Percentiles rank a stretch among this genome's conserved stretches.
These are phyloP conservation scores for Penicillium rolfsii DNA, from an alignment of 2,329 filamentous ascomycete genomes.

Conservation along the genomic window DNA sequence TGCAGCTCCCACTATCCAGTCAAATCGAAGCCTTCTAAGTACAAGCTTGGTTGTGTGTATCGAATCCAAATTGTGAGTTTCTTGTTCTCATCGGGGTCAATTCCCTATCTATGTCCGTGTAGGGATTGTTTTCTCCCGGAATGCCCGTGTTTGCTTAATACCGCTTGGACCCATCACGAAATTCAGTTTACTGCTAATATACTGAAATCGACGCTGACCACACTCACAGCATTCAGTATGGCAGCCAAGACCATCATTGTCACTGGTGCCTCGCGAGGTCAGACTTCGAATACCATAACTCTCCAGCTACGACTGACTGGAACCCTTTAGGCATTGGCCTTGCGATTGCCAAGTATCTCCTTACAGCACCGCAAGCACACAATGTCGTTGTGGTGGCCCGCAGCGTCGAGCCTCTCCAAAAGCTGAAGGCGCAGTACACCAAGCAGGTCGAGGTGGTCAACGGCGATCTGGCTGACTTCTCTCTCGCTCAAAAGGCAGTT, in stretches of 20 bases:
- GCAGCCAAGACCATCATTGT: conserved; percentile 70
- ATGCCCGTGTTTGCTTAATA: background rate
- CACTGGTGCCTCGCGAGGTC: conserved; percentile 67
- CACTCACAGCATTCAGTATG: conserved; percentile 38
- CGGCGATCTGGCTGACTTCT: conserved; percentile 61
- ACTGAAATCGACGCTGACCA: conserved; percentile 9
- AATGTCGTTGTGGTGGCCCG: conserved; percentile 64
- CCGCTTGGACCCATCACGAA: background rate
- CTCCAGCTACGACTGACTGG: conserved; percentile 4
- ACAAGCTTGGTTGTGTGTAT: background rate
- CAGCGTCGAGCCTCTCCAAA: conserved; percentile 56
- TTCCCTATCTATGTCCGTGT: too few relatives aligned
- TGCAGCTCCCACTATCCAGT: conserved; percentile 4
- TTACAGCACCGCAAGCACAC: conserved; percentile 53
- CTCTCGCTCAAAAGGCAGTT: conserved; percentile 63
- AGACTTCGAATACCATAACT: background rate
- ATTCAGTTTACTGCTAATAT: background rate
- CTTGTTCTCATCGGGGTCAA: background rate
- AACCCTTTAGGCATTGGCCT: conserved; percentile 61
- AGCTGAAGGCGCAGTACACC: conserved; percentile 58
- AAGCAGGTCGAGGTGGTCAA: conserved; percentile 59
- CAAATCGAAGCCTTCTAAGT: background rate
- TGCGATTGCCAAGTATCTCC: conserved; percentile 62
- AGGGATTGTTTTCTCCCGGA: background rate
- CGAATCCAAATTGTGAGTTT: conserved; percentile 1